phyloP scores from a whole-genome alignment of 441 rosid genomes.

The Populus hybrid region DNA sequence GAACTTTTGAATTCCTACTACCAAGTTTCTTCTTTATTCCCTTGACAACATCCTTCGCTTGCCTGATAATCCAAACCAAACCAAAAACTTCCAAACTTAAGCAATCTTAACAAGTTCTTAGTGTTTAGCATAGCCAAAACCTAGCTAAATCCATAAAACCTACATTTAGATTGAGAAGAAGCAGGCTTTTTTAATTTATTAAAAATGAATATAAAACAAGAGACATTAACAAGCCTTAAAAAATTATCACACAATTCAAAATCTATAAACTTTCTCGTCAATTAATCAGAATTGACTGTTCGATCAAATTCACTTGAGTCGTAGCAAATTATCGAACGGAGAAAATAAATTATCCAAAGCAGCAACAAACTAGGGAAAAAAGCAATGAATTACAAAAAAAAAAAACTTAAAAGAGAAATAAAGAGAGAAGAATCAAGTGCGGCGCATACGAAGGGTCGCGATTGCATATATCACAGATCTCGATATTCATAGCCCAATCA shows the following conservation, averaged over 20 bases:
- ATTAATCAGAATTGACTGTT: conserved; percentile 11
- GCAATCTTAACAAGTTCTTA: neutral
- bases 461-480: no score
- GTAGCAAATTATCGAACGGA: neutral
- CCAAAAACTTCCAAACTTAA: conserved; percentile 18
- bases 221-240: neutral
- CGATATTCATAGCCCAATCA: no score
- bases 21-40: no score
- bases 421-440: no score
- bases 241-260: neutral
- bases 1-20: conserved; percentile 90
- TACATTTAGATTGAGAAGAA: neutral
- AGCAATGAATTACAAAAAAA: neutral
- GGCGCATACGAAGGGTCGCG: no score
- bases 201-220: neutral
- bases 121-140: neutral
- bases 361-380: neutral
- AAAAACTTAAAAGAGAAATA: no score
- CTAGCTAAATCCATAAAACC: neutral
- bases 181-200: neutral
- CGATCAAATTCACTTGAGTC: conserved; percentile 8
- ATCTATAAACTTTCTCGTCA: neutral
- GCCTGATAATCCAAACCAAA: conserved; percentile 51
- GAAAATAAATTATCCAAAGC: neutral
- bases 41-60: conserved; percentile 95